These are phyloP conservation scores for Daldinia loculata DNA, from an alignment of 495 filamentous ascomycete genomes.

Conservation along the genomic window DNA sequence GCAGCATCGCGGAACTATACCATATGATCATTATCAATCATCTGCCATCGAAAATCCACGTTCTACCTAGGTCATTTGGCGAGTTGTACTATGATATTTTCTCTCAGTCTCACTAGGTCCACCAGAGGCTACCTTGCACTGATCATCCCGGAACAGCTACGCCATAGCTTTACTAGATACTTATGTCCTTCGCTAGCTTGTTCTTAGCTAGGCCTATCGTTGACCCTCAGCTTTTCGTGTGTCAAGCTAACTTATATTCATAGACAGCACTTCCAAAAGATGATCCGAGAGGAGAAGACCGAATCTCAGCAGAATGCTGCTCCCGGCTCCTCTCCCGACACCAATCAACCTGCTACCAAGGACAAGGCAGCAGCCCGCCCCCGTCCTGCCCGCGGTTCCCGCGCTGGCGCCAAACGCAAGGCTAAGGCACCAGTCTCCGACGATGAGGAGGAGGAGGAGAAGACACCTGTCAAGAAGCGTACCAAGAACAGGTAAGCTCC, in stretches of 20 bases:
- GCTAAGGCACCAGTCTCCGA: neutral
- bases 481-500: conserved; percentile 9
- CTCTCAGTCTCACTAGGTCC: neutral
- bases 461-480: conserved; percentile 2
- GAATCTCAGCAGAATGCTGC: neutral
- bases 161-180: neutral
- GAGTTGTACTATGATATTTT: neutral
- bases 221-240: neutral
- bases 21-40: too few relatives aligned
- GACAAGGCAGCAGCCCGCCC: neutral
- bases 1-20: neutral
- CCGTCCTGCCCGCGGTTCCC: neutral
- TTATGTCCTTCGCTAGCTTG: neutral
- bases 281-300: neutral
- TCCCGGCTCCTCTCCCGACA: neutral
- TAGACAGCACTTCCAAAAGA: conserved; percentile 27
- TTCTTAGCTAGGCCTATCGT: neutral
- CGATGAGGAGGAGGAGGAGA: neutral
- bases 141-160: neutral
- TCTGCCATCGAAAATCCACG: too few relatives aligned
- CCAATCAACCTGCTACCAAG: neutral
- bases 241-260: conserved; percentile 15
- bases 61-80: neutral
- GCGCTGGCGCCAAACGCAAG: neutral
- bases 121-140: neutral